Percentiles rank a stretch among this genome's conserved stretches.
These are phyloP conservation scores for Eimeria mitis DNA, from an alignment of 169 alveolate species.

Conservation along the genomic window DNA sequence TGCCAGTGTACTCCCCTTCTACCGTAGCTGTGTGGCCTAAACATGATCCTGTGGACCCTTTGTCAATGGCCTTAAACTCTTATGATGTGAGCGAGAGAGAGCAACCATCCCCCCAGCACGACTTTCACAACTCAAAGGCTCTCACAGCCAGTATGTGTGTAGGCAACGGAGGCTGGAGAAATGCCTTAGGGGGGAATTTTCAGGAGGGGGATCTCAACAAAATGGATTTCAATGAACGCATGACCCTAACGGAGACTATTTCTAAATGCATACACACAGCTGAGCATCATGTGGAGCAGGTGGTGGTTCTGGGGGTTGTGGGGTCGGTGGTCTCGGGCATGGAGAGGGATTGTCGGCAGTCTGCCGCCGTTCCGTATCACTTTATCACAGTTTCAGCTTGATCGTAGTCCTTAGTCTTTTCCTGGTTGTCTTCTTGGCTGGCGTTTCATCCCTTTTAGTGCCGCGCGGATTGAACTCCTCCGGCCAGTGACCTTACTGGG, in stretches of 20 bases:
- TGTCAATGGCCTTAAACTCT: too few relatives aligned
- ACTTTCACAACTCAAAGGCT: not conserved
- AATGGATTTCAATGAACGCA: not conserved
- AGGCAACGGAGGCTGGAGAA: not conserved
- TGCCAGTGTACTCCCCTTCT: not conserved
- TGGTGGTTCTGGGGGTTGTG: constrained; percentile 53
- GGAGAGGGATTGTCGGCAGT: constrained; percentile 10
- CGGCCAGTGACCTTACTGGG: constrained; percentile 12
- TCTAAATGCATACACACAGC: not conserved
- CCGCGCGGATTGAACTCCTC: not conserved
- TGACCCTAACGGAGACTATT: not conserved
- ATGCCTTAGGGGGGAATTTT: not conserved
- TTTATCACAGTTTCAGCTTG: not conserved
- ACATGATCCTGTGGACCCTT: not conserved
- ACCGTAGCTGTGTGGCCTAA: not conserved
- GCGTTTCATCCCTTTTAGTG: not conserved
- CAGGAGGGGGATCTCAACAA: not conserved
- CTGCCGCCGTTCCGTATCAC: not conserved
- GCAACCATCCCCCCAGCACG: too few relatives aligned
- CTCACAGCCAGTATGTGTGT: not conserved
- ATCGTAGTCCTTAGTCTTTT: not conserved
- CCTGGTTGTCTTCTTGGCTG: not conserved
- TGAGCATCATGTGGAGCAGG: not conserved
- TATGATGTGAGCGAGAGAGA: too few relatives aligned
- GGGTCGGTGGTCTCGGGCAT: constrained; percentile 63